Percentiles rank a stretch among this genome's conserved stretches.
Evolutionary conservation across 306 rosid genomes (phyloP).

Genomic region (Quercus agrifolia): DNA sequence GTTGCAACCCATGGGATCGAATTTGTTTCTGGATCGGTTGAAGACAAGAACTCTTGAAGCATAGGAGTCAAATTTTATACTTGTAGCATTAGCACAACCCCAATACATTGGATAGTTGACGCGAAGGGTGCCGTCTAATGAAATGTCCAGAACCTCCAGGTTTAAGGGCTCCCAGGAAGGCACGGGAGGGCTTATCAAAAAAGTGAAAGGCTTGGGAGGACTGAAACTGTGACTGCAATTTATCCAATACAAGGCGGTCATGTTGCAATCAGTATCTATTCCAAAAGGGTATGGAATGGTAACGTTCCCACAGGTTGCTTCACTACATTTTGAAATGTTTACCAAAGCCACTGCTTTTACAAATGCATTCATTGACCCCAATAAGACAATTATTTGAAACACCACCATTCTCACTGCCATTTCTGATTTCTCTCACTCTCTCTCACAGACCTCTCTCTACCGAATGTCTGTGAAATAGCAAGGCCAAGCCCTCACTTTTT

Average conservation of each 20-base stretch:
- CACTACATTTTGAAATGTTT: too few relatives aligned
- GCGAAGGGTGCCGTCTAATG: not conserved
- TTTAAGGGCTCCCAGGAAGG: not conserved
- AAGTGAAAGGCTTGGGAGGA: not conserved
- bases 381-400: too few relatives aligned
- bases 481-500: too few relatives aligned
- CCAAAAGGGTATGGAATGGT: not conserved
- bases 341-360: too few relatives aligned
- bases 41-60: not conserved
- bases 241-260: not conserved
- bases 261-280: not conserved
- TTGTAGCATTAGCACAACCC: not conserved
- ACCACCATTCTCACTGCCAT: too few relatives aligned
- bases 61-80: too few relatives aligned
- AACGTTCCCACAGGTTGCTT: not conserved
- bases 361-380: too few relatives aligned
- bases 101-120: not conserved
- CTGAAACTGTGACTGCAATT: not conserved
- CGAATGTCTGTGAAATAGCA: too few relatives aligned
- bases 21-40: not conserved
- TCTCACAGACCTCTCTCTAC: too few relatives aligned
- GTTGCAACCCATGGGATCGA: constrained; percentile 1
- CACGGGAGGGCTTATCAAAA: too few relatives aligned
- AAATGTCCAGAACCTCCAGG: not conserved
- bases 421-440: too few relatives aligned